Conservation (phyloP, 352 stramenopile species). For the Pythium aquatile region DNA sequence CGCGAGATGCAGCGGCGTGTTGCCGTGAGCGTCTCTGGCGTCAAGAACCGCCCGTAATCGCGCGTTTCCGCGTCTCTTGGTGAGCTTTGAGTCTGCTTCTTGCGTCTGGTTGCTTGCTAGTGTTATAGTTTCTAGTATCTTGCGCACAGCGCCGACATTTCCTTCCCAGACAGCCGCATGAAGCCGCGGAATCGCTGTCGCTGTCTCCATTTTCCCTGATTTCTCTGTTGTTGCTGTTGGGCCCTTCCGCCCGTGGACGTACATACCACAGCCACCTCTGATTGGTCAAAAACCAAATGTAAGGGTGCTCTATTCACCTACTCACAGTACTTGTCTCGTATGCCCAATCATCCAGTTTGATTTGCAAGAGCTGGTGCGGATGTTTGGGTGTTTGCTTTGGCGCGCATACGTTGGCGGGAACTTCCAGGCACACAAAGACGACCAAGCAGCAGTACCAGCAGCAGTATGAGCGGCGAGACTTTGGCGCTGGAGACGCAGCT, state of each 20-base stretch:
- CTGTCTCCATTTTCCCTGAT: conserved; percentile 2
- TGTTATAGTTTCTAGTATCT: conserved; percentile 27
- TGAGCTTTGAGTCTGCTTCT: background rate
- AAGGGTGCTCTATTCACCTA: background rate
- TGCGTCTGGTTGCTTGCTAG: background rate
- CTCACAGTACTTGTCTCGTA: background rate
- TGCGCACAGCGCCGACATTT: conserved; percentile 34
- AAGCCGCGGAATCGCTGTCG: conserved; percentile 30
- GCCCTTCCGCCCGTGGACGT: background rate
- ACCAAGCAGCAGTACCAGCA: background rate
- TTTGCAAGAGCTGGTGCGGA: background rate
- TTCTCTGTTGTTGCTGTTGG: background rate
- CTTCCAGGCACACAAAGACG: background rate
- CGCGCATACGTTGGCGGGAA: conserved; percentile 18
- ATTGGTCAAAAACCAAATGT: conserved; percentile 2
- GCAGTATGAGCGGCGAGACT: conserved; percentile 44
- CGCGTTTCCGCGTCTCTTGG: background rate
- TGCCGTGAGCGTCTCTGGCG: conserved; percentile 54
- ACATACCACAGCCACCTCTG: background rate
- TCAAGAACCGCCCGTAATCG: conserved; percentile 46
- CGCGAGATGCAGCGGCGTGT: conserved; percentile 74
- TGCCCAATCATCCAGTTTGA: background rate
- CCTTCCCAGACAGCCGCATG: conserved; percentile 77
- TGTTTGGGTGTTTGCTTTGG: conserved; percentile 20
- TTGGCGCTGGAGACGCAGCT: conserved; percentile 77